Percentiles rank a stretch among this genome's conserved stretches.
These are phyloP conservation scores for Colletotrichum euphorbiae DNA, from an alignment of 2,329 filamentous ascomycete genomes.

Conservation along the genomic window DNA sequence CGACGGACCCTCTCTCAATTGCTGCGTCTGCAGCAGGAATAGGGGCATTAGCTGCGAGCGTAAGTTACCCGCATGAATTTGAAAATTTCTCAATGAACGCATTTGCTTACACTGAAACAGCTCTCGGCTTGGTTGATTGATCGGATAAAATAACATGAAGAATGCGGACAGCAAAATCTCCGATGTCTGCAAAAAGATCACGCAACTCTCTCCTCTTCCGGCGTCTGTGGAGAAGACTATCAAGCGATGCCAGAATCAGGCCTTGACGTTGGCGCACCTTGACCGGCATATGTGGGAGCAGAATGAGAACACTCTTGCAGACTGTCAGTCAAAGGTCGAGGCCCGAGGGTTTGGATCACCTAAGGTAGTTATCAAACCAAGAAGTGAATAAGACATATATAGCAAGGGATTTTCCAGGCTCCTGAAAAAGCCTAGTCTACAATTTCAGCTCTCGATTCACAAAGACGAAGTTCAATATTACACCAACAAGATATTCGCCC, in stretches of 20 bases:
- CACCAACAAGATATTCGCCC: too few species aligned
- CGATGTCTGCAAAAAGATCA: constrained; percentile 18
- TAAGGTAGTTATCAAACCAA: too few species aligned
- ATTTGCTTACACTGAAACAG: background rate
- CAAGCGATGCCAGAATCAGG: background rate
- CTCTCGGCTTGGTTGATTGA: constrained; percentile 14
- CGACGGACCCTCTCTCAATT: constrained; percentile 14
- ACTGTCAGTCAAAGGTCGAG: too few species aligned
- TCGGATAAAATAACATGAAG: constrained; percentile 14
- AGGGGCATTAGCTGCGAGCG: background rate
- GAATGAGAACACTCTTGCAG: too few species aligned
- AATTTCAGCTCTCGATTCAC: too few species aligned
- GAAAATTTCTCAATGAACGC: background rate
- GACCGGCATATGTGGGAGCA: too few species aligned
- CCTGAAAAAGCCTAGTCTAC: too few species aligned
- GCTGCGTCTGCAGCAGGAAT: constrained; percentile 14
- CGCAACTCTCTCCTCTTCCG: background rate
- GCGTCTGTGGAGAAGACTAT: constrained; percentile 26
- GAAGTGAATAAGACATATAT: too few species aligned
- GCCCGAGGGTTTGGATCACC: too few species aligned
- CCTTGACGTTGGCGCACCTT: too few species aligned
- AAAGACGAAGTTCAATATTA: too few species aligned
- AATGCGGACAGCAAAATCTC: constrained; percentile 16
- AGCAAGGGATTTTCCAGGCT: too few species aligned
- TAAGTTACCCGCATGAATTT: background rate